Conservation (phyloP, 371 early-diverging fungal genomes). For the Gilbertella persicaria region DNA sequence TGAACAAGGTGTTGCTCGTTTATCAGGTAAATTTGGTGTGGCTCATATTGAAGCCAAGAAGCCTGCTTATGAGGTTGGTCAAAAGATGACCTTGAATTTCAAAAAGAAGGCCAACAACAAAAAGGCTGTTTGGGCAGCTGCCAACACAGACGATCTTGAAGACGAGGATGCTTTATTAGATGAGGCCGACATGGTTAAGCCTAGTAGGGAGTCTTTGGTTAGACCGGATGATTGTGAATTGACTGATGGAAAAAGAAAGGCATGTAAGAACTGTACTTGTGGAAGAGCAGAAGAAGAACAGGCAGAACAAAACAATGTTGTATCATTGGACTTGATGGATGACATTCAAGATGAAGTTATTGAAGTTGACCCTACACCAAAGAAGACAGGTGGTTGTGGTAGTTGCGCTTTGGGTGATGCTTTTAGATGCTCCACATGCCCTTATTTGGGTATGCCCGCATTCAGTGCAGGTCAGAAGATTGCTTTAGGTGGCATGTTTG, state of each 20-base stretch:
- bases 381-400: constrained; percentile 60
- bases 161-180: constrained; percentile 90
- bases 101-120: constrained; percentile 35
- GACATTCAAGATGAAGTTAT: constrained; percentile 50
- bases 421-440: constrained; percentile 98
- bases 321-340: constrained; percentile 67
- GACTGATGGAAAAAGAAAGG: constrained; percentile 78
- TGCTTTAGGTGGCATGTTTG: constrained; percentile 66
- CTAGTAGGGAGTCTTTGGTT: constrained; percentile 64
- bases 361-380: constrained; percentile 60
- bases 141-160: constrained; percentile 76
- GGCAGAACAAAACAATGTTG: constrained; percentile 61
- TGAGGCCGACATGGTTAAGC: constrained; percentile 82
- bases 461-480: constrained; percentile 98
- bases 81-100: constrained; percentile 48
- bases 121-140: constrained; percentile 40
- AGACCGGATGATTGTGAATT: constrained; percentile 69
- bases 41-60: constrained; percentile 66
- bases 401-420: constrained; percentile 99
- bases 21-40: constrained; percentile 48
- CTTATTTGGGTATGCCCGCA: constrained; percentile 98
- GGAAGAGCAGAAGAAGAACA: constrained; percentile 84
- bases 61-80: constrained; percentile 87
- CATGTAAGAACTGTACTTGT: constrained; percentile 97
- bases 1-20: constrained; percentile 46